Conservation (phyloP, 371 early-diverging fungal species). For the Lichtheimia hyalospora region DNA sequence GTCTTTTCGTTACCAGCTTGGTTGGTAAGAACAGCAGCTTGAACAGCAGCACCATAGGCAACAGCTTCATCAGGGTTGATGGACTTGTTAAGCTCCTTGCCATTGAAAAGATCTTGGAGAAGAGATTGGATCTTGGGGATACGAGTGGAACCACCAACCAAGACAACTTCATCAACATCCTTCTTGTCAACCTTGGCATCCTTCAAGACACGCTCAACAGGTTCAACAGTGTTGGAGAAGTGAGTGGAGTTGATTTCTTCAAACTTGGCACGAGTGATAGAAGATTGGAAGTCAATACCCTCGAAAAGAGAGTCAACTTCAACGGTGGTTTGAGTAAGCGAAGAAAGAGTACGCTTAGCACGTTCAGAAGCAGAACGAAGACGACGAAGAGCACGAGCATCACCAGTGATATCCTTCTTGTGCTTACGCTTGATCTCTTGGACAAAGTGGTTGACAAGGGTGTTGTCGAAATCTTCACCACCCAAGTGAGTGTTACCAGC, state of each 20-base stretch:
- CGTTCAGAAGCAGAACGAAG: conserved; percentile 94
- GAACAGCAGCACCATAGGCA: conserved; percentile 95
- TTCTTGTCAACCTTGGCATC: conserved; percentile 93
- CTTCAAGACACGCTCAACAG: conserved; percentile 80
- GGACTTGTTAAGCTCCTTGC: conserved; percentile 81
- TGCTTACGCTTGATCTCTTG: conserved; percentile 84
- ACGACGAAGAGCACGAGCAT: conserved; percentile 88
- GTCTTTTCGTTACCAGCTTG: conserved; percentile 67
- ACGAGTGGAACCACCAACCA: conserved; percentile 99
- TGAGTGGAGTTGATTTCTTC: conserved; percentile 90
- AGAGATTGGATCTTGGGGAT: conserved; percentile 99
- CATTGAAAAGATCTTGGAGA: conserved; percentile 92
- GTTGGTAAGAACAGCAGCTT: conserved; percentile 83
- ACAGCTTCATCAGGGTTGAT: conserved; percentile 96
- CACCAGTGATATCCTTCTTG: conserved; percentile 75
- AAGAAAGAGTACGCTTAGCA: conserved; percentile 94
- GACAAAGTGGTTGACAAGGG: conserved; percentile 78
- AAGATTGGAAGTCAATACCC: conserved; percentile 84
- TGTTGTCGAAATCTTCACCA: conserved; percentile 98
- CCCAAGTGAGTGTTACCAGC: conserved; percentile 98
- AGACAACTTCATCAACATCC: conserved; percentile 92
- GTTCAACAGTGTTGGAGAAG: conserved; percentile 81
- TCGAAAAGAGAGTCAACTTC: conserved; percentile 91
- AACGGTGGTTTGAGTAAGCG: conserved; percentile 79
- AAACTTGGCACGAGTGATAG: conserved; percentile 92